Evolutionary conservation across 495 filamentous ascomycete genomes (phyloP), one percentile per base, ranked within the genome.

Genomic region (Cercophora sp.): DNA sequence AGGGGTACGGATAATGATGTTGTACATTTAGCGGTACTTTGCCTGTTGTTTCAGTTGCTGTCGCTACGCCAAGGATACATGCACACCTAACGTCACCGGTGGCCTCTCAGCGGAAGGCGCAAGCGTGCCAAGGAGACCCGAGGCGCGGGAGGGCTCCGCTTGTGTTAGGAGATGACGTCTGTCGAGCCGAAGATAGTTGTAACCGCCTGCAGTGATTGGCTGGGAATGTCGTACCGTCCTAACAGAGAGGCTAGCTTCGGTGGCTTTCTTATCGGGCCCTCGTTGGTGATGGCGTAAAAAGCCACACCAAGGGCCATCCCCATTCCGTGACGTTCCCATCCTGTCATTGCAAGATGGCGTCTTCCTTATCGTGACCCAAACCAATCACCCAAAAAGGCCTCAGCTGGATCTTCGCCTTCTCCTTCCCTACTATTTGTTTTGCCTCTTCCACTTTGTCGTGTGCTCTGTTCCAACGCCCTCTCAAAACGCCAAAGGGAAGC

Each of bases 361-460:
- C 19, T 46, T 26, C 25, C 44, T 47, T 47, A 47, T 47, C 44
- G 44, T 47, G 18, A 29, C 25, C 44, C 41, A 15, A 34, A 34
- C n/a, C 44, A 16, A 47, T 18, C 31, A 23, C 16, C 44, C 13
- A 18, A 47, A 47, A 47, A 47, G 44, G 44, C 44, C 44, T 47
- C 44, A 47, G 44, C 15, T 47, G 26, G 11, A n/a, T 19, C 24
- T 18, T 18, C 22, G 26, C n/a, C 2, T 32, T 32, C 34, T 25
- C 27, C 25, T 15, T 47, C 13, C n/a, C 16, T 29, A 15, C 22
- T 44, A 9, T 1, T 23, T 27, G 18, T 44, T 25, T 29, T 15
- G 23, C 4, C 26, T 11, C 8, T 16, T 34, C 11, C n/a, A n/a
- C n/a, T n/a, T 47, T 11, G 8, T 34, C 25, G 6, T 23, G 15